Evolutionary conservation across 2,329 filamentous ascomycete species (phyloP).

Genomic region (Aspergillus tubingensis): DNA sequence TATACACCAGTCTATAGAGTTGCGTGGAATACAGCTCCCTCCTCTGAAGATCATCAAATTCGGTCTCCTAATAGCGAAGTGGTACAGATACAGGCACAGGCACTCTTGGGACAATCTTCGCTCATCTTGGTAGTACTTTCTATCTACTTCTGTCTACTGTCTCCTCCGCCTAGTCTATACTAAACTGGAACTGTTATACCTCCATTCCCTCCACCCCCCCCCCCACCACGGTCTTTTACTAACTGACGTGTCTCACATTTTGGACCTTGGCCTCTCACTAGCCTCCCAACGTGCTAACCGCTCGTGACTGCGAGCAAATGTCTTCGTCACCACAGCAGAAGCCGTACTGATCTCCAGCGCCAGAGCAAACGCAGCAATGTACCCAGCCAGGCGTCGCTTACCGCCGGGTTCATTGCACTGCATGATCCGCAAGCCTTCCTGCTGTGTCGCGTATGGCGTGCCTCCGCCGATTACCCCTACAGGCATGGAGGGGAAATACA

Average conservation of each 20-base stretch:
- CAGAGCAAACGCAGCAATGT: slow-evolving; percentile 29
- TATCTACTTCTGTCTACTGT: no score
- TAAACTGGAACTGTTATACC: no score
- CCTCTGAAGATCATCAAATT: no score
- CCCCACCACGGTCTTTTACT: no score
- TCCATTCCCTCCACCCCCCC: no score
- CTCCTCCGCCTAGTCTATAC: no score
- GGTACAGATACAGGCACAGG: no score
- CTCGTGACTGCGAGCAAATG: slow-evolving; percentile 27
- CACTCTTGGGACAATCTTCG: no score
- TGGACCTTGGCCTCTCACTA: not conserved
- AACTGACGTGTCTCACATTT: not conserved
- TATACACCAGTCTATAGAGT: no score
- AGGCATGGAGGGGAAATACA: slow-evolving; percentile 31
- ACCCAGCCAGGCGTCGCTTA: slow-evolving; percentile 29
- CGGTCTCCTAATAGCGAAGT: no score
- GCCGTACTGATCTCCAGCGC: slow-evolving; percentile 29
- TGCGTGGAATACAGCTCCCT: no score
- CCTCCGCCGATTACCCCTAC: slow-evolving; percentile 30
- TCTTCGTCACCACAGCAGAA: slow-evolving; percentile 21
- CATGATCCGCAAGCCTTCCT: slow-evolving; percentile 28
- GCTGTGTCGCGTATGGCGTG: slow-evolving; percentile 26
- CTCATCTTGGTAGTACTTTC: no score
- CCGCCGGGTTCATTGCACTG: slow-evolving; percentile 23
- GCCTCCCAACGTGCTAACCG: slow-evolving; percentile 3